Evolutionary conservation across 2,329 filamentous ascomycete species (phyloP), one percentile per base, ranked within the genome.

Genomic region (Arthrobotrys sinensis): DNA sequence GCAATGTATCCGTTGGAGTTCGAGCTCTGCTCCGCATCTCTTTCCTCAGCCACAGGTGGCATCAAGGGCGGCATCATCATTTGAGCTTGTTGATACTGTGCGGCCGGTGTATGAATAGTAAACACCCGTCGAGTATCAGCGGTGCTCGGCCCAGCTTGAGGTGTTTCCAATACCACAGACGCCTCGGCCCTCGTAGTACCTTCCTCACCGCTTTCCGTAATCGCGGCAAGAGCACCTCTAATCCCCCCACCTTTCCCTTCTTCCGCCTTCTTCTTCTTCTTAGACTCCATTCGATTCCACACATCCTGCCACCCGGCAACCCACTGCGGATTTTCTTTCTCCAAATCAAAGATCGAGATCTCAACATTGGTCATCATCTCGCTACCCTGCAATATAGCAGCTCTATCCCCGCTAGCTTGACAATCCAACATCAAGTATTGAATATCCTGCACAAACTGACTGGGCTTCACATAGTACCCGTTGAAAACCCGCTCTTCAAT

Each of bases 401-500:
- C 92, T 81, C 91, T 90, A 82, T 98, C 95, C n/a, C 92, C 93
- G 73, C 91, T 89, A 10, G 90, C 91, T 83, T 91, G 92, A 10
- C 94, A 91, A 85, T 99, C 96, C 83, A 93, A 95, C 21, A 91
- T 91, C 4, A 99, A 86, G 40, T 91, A 89, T 83, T 91, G 93
- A 82, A 98, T 93, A 83, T 99, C 96, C 46, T 91, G 90, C 63
- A 97, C 85, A 83, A 97, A 99, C 83, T 97, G 95, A 81, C 91
- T 91, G 0, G 94, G 93, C 10, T 94, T 90, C 81, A 94, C 93
- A 85, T 99, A 99, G 85, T 93, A 99, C 4, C 96, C 96, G 83
- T 99, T 98, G 3, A 94, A 96, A 38, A 99, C 87, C n/a, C 96
- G 91, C 83, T 97, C 94, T 85, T 99, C 96, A 66, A 99, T 97